phyloP scores from a whole-genome alignment of 176 grass and related monocot species.

The Aegilops longissima region DNA sequence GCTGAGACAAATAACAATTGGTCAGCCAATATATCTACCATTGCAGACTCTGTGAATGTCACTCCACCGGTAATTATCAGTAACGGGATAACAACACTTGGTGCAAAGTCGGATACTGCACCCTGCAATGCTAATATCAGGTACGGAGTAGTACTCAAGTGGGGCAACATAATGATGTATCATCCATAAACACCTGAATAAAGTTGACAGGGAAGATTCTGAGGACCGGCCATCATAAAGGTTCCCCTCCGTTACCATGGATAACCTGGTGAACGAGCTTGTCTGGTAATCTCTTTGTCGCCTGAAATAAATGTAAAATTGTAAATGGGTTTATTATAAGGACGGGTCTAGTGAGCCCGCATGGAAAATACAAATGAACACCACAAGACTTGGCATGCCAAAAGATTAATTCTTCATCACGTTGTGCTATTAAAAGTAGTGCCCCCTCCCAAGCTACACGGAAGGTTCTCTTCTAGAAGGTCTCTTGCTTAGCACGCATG shows the following conservation, averaged over 20 bases:
- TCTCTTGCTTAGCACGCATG: not conserved
- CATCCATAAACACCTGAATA: not conserved
- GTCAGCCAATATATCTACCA: not conserved
- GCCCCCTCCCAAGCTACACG: not conserved
- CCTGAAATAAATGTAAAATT: slow-evolving; percentile 51
- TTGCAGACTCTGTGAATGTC: not conserved
- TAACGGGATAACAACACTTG: not conserved
- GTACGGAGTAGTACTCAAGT: not conserved
- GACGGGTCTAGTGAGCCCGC: not conserved
- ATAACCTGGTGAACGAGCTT: slow-evolving; percentile 72
- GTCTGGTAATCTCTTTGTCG: slow-evolving; percentile 63
- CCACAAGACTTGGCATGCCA: not conserved
- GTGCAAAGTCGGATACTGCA: slow-evolving; percentile 14
- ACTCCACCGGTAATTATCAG: not conserved
- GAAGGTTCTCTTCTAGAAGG: no score
- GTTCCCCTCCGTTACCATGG: slow-evolving; percentile 32
- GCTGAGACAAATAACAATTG: not conserved
- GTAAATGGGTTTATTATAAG: slow-evolving; percentile 1
- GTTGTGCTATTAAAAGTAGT: not conserved
- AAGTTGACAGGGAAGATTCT: not conserved
- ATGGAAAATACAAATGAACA: slow-evolving; percentile 7
- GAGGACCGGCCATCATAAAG: not conserved
- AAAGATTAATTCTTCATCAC: not conserved
- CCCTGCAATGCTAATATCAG: not conserved
- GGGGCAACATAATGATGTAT: not conserved